Evolutionary conservation across 1,284 basidiomycete species (phyloP).

Genomic region (Kalmanozyma brasiliensis): DNA sequence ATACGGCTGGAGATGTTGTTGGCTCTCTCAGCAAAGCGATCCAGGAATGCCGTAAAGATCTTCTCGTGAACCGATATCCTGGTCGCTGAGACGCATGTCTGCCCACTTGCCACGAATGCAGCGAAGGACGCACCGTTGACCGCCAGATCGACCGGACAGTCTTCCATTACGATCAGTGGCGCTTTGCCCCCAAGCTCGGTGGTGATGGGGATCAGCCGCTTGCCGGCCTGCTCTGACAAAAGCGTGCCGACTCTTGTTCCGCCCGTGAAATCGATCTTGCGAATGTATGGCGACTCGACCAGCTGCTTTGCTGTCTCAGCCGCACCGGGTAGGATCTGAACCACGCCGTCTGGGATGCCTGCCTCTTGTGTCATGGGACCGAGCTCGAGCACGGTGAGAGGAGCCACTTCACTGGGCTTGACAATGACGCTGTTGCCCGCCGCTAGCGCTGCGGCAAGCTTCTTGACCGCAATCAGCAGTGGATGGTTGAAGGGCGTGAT

Average conservation of each 20-base stretch:
- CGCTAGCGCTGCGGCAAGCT: slow-evolving; percentile 83
- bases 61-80: slow-evolving; percentile 66
- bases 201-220: slow-evolving; percentile 78
- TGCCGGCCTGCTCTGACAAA: slow-evolving; percentile 77
- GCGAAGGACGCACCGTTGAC: slow-evolving; percentile 83
- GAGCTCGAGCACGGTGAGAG: slow-evolving; percentile 80
- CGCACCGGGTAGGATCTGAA: slow-evolving; percentile 78
- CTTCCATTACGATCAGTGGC: slow-evolving; percentile 79
- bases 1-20: slow-evolving; percentile 75
- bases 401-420: slow-evolving; percentile 83
- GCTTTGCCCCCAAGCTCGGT: slow-evolving; percentile 73
- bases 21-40: slow-evolving; percentile 74
- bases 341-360: slow-evolving; percentile 80
- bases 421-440: slow-evolving; percentile 79
- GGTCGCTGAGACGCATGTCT: slow-evolving; percentile 68
- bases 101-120: slow-evolving; percentile 83
- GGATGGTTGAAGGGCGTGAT: slow-evolving; percentile 71
- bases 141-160: slow-evolving; percentile 76
- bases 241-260: slow-evolving; percentile 79
- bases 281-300: slow-evolving; percentile 75
- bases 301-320: slow-evolving; percentile 75
- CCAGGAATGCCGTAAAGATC: slow-evolving; percentile 77
- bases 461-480: slow-evolving; percentile 86
- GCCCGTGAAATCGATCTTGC: slow-evolving; percentile 84
- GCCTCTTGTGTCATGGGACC: slow-evolving; percentile 75